phyloP scores from a whole-genome alignment of 2,329 filamentous ascomycete species.

The Xylariaceae sp. region DNA sequence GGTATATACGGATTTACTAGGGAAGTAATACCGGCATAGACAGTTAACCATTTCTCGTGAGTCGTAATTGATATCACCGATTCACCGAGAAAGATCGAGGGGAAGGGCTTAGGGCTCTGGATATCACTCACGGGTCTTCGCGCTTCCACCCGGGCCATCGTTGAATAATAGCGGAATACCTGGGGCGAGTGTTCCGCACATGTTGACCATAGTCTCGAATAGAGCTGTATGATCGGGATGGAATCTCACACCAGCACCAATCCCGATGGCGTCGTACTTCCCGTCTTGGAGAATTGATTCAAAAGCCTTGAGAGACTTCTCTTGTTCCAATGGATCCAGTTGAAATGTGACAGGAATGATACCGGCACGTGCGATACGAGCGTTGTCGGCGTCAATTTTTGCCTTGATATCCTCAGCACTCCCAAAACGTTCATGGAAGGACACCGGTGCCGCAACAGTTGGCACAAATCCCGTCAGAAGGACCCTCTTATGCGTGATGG shows the following conservation, averaged over 20 bases:
- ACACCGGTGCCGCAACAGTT: constrained; percentile 3
- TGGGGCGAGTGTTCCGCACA: constrained; percentile 8
- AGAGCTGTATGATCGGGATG: constrained; percentile 14
- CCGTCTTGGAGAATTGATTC: constrained; percentile 8
- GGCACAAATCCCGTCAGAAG: constrained; percentile 13
- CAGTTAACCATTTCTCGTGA: neutral
- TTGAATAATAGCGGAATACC: constrained; percentile 19
- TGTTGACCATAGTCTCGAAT: constrained; percentile 25
- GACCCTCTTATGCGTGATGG: constrained; percentile 5
- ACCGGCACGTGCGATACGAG: constrained; percentile 14
- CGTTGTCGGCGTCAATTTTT: constrained; percentile 10
- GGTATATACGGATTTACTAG: neutral
- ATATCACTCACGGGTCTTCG: constrained; percentile 12
- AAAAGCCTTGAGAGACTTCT: constrained; percentile 8
- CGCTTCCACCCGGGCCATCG: constrained; percentile 13
- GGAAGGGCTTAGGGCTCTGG: too few relatives aligned
- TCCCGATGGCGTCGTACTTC: constrained; percentile 20
- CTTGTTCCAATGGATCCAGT: constrained; percentile 7
- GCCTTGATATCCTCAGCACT: constrained; percentile 12
- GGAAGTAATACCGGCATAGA: neutral
- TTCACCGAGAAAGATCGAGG: too few relatives aligned
- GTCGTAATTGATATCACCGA: too few relatives aligned
- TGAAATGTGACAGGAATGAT: constrained; percentile 7
- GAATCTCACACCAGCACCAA: constrained; percentile 20
- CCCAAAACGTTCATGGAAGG: constrained; percentile 12